Base-by-base conservation (phyloP, 2,329 filamentous ascomycete species). In the Thermothelomyces thermophilus region DNA sequence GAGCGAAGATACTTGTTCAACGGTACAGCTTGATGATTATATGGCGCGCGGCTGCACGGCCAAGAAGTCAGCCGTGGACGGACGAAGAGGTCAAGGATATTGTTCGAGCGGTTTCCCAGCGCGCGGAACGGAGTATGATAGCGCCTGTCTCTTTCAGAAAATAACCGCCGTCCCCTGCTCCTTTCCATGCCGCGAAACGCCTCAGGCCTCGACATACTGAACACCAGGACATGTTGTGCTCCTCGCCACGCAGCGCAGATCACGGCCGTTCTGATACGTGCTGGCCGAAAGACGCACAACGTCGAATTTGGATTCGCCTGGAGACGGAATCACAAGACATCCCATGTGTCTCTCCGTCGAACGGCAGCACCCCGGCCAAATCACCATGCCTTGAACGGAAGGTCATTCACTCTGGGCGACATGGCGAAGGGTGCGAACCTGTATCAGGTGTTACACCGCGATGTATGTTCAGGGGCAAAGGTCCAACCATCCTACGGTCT, bases 371-470 rank as follows among this genome's bases (percentile, higher is more conserved):
- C 26, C 41, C 41, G 40, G 37, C 22, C 36, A 36, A 22, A 19
- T 35, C 45, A 36, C 53, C 51, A 57, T 57, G 17, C 55, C 55
- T 9, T 39, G 43, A 57, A 51, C 17, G 55, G 55, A 53, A 57
- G 53, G 55, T 54, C 46, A 26, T 41, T 50, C 35, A 39, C 33
- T 24, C 36, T 45, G 36, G 40, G 35, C 19, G 17, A 42, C 28
- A 43, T 34, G 49, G 47, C 24, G 50, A 48, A 43, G 44, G 34
- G 44, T 22, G 28, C 22, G 28, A 35, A 26, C 34, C 52, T 51
- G 28, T 22, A 2, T 20, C 26, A 36, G 35, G 19, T 26, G 41
- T 47, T 44, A 42, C 48, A 48, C 48, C 26, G 28, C 40, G 36
- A 41, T 20, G 28, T 33, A 19, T 37, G 24, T 34, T n/a, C 19